Conservation (phyloP, 2,329 filamentous ascomycete genomes). For the Penicillium olsonii region DNA sequence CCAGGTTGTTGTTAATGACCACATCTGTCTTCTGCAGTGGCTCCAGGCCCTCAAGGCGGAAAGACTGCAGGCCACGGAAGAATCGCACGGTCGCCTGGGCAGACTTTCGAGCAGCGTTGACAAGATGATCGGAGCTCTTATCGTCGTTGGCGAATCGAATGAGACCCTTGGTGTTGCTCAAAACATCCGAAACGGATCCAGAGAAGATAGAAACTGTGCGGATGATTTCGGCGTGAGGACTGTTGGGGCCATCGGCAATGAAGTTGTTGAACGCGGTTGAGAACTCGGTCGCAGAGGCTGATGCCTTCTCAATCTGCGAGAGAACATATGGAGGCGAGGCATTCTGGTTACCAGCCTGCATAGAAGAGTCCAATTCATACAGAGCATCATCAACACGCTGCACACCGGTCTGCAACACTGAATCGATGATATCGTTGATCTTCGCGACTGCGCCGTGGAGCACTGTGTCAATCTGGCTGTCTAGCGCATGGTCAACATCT, state of each 20-base stretch:
- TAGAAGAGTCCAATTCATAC: constrained; percentile 94
- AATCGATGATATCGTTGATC: constrained; percentile 97
- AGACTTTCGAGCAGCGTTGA: constrained; percentile 78
- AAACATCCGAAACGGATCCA: constrained; percentile 86
- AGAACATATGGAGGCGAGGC: constrained; percentile 92
- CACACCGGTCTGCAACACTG: constrained; percentile 88
- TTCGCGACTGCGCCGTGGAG: constrained; percentile 84
- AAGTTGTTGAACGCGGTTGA: constrained; percentile 98
- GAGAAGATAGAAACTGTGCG: constrained; percentile 88
- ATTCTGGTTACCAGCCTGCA: constrained; percentile 98
- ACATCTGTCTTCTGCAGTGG: constrained; percentile 92
- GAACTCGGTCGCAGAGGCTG: constrained; percentile 92
- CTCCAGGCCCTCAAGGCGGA: constrained; percentile 87
- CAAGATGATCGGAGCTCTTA: constrained; percentile 85
- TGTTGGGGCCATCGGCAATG: constrained; percentile 92
- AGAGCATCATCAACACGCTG: constrained; percentile 93
- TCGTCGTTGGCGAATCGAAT: constrained; percentile 92
- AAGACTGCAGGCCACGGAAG: constrained; percentile 91
- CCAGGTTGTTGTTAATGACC: constrained; percentile 95
- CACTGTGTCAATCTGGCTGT: constrained; percentile 87
- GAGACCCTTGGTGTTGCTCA: constrained; percentile 95
- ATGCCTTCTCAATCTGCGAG: constrained; percentile 96
- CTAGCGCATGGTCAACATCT: constrained; percentile 76
- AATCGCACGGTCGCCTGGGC: constrained; percentile 88
- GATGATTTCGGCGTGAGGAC: constrained; percentile 86